These are phyloP conservation scores for Epichloe sp. DNA, from an alignment of 2,329 filamentous ascomycete genomes.

Conservation along the genomic window DNA sequence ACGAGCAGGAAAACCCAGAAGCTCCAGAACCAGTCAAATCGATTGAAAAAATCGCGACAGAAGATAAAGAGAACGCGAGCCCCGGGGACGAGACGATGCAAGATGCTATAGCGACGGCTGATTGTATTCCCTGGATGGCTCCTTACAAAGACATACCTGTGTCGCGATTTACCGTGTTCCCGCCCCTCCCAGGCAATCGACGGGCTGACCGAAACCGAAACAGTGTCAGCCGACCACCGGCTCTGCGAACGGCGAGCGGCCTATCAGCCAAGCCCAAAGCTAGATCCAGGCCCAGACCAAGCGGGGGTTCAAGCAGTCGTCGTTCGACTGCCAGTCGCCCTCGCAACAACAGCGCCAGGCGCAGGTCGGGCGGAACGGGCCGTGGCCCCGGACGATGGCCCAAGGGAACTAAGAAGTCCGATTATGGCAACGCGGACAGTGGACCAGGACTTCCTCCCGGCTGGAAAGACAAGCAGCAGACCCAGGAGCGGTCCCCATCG, in stretches of 20 bases:
- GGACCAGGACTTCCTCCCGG: constrained; percentile 49
- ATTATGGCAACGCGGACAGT: constrained; percentile 54
- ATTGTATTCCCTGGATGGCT: constrained; percentile 28
- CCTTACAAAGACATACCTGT: constrained; percentile 49
- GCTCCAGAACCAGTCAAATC: constrained; percentile 17
- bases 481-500: constrained; percentile 8
- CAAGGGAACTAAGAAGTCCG: constrained; percentile 54
- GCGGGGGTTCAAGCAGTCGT: constrained; percentile 16
- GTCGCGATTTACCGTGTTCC: constrained; percentile 66
- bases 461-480: constrained; percentile 28
- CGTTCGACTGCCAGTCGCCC: constrained; percentile 23
- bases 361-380: constrained; percentile 49
- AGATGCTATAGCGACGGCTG: constrained; percentile 11
- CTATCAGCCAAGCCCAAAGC: constrained; percentile 27
- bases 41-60: constrained; percentile 15
- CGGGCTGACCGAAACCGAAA: constrained; percentile 33
- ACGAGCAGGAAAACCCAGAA: constrained; percentile 2
- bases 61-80: constrained; percentile 21
- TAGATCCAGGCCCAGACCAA: constrained; percentile 27
- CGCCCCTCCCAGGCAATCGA: constrained; percentile 41
- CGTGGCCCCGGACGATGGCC: constrained; percentile 53
- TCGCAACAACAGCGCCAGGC: constrained; percentile 29
- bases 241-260: constrained; percentile 22
- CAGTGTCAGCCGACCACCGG: constrained; percentile 25
- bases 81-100: constrained; percentile 15